Evolutionary conservation across 805 yeast genomes (phyloP).

Genomic region (Metschnikowia shivogae): DNA sequence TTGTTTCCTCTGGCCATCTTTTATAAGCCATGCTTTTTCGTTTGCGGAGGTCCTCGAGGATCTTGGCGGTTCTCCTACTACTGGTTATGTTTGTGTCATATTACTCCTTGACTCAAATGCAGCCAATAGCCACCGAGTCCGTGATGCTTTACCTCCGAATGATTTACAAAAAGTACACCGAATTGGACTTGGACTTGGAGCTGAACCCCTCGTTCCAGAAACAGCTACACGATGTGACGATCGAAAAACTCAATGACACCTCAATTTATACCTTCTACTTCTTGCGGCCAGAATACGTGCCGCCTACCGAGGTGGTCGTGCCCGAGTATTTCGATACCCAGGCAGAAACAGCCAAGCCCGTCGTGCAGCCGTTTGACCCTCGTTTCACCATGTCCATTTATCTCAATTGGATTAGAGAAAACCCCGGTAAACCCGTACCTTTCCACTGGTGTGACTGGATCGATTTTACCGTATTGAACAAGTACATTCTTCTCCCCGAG

Average conservation of each 20-base stretch:
- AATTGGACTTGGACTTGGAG: conserved; percentile 3
- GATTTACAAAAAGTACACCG: conserved; percentile 1
- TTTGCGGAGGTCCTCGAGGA: neutral
- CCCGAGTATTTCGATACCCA: conserved; percentile 5
- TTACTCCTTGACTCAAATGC: neutral
- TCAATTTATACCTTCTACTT: conserved; percentile 3
- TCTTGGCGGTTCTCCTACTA: neutral
- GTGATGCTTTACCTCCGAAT: neutral
- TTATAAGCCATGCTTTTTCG: neutral
- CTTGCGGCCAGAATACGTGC: conserved; percentile 7
- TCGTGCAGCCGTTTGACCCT: conserved; percentile 19
- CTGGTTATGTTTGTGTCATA: neutral
- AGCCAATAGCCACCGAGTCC: neutral
- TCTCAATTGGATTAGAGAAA: conserved; percentile 8
- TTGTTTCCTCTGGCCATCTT: neutral
- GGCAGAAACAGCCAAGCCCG: conserved; percentile 1
- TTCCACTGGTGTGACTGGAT: conserved; percentile 22
- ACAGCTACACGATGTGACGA: neutral
- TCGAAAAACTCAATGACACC: conserved; percentile 6
- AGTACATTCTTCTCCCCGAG: conserved; percentile 10
- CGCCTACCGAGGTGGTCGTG: conserved; percentile 5
- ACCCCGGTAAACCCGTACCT: conserved; percentile 12
- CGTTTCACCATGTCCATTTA: conserved; percentile 21
- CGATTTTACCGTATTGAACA: conserved; percentile 10
- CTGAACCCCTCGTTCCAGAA: neutral